phyloP scores from a whole-genome alignment of 2,329 filamentous ascomycete genomes.

The Colletotrichum plurivorum region DNA sequence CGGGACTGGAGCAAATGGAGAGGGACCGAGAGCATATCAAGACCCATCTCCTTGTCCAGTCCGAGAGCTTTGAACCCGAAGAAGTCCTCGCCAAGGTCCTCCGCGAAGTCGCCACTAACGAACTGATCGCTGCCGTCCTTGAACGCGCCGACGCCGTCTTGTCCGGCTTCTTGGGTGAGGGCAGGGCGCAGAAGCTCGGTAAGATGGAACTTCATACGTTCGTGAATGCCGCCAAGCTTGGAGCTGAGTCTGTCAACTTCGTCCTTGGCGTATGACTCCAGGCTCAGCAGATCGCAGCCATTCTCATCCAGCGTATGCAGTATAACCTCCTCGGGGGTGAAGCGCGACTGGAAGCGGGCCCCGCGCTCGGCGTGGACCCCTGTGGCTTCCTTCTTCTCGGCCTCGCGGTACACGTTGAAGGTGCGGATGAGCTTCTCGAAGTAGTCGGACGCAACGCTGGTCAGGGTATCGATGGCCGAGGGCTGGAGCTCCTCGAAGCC shows the following conservation, averaged over 20 bases:
- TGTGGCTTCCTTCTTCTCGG: slow-evolving; percentile 78
- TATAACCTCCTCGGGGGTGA: slow-evolving; percentile 87
- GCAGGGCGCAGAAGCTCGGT: slow-evolving; percentile 94
- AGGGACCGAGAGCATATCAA: slow-evolving; percentile 90
- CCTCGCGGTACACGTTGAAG: slow-evolving; percentile 86
- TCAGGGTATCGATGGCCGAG: slow-evolving; percentile 90
- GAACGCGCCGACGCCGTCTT: slow-evolving; percentile 91
- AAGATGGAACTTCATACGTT: slow-evolving; percentile 93
- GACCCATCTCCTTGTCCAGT: slow-evolving; percentile 89
- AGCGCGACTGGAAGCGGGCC: slow-evolving; percentile 72
- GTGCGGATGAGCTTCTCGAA: slow-evolving; percentile 87
- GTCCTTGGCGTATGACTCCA: slow-evolving; percentile 92
- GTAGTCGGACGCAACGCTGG: slow-evolving; percentile 90
- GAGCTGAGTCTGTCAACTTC: slow-evolving; percentile 89
- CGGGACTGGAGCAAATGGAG: slow-evolving; percentile 94
- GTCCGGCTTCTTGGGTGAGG: slow-evolving; percentile 78
- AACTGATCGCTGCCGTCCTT: slow-evolving; percentile 98
- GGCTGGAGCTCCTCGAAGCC: slow-evolving; percentile 98
- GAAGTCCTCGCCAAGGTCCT: slow-evolving; percentile 98
- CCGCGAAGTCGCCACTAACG: slow-evolving; percentile 95
- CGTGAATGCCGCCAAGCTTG: slow-evolving; percentile 88
- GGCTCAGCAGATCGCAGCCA: slow-evolving; percentile 83
- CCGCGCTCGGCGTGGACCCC: slow-evolving; percentile 56
- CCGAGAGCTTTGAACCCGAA: slow-evolving; percentile 98
- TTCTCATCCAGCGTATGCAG: slow-evolving; percentile 89